Base-by-base conservation (phyloP, 371 early-diverging fungal species). In the Catenaria anguillulae region DNA sequence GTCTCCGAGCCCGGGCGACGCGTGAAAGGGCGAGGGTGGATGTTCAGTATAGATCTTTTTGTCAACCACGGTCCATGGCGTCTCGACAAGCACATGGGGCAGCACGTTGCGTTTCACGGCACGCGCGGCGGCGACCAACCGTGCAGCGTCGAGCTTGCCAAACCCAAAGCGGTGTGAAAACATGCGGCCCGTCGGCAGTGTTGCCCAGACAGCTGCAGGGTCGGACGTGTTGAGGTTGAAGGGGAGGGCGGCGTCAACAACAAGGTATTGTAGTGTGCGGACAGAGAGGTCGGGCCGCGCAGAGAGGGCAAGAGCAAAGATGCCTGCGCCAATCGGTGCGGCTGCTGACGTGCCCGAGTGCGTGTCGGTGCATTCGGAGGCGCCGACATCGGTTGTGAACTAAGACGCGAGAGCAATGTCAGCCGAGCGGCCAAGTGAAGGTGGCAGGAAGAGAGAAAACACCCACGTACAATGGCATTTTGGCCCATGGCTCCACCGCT, bases 261-360 rank as follows among this genome's bases (percentile, higher is more conserved):
- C 75, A 19, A 97, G 71, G 46, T 88, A 82, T 71, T 94, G 94
- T 24, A 92, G 63, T 67, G 95, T 95, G 50, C 97, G 75, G 95
- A 95, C 95, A 34, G 82, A 82, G 35, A 97, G 74, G 54, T 97
- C 94, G 15, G 94, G 93, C 1, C 84, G 31, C 40, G 82, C 81
- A 34, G 86, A 84, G 23, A 96, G 71, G 0, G 85, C 93, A 40
- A 97, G 82, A 0, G 98, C 92, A 72, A 84, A 84, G n/a, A 96
- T 79, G 48, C 92, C 98, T 0, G 92, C 89, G 10, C 86, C 94
- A 64, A 93, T 72, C 17, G 98, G 98, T 0, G 97, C 97, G 1
- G 98, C 97, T 2, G 98, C 98, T 4, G 94, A 93, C 0, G 98
- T 97, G 26, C 98, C 98, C 36, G 93, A 92, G 68, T 95, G 97